Percentiles rank a stretch among this genome's conserved stretches.
Conservation (phyloP, 441 rosid species). For the Gossypium gossypioides region DNA sequence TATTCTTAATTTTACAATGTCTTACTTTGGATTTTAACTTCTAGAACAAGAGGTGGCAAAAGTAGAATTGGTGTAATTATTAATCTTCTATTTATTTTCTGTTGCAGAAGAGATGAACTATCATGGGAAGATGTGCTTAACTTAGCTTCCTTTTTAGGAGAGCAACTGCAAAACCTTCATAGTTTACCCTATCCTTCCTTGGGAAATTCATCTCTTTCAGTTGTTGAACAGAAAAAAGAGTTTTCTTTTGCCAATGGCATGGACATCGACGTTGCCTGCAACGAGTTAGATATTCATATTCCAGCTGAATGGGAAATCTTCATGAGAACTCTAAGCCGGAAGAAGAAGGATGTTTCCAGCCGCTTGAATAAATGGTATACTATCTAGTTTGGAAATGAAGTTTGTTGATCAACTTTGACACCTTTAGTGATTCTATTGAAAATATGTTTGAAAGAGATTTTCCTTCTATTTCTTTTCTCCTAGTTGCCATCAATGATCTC, state of each 20-base stretch:
- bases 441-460: neutral
- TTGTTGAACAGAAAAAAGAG: slow-evolving; percentile 21
- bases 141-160: slow-evolving; percentile 72
- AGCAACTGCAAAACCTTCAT: slow-evolving; percentile 74
- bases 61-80: neutral
- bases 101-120: slow-evolving; percentile 70
- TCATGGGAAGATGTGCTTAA: slow-evolving; percentile 50
- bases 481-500: neutral
- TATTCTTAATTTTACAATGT: slow-evolving; percentile 5
- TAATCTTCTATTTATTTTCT: slow-evolving; percentile 8
- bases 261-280: slow-evolving; percentile 25
- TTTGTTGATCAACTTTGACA: neutral
- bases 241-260: slow-evolving; percentile 19
- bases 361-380: slow-evolving; percentile 61
- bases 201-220: slow-evolving; percentile 26
- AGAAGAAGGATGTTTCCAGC: slow-evolving; percentile 42
- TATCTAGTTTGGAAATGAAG: neutral
- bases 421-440: neutral
- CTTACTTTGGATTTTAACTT: neutral
- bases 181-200: slow-evolving; percentile 61
- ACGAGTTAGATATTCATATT: slow-evolving; percentile 35
- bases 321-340: slow-evolving; percentile 38
- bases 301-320: slow-evolving; percentile 69
- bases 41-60: neutral
- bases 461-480: neutral